A percentile compares a stretch with the other conserved stretches of the same genome.
These are phyloP conservation scores for Plantago major DNA, from an alignment of 257 asterid species.

Conservation along the genomic window DNA sequence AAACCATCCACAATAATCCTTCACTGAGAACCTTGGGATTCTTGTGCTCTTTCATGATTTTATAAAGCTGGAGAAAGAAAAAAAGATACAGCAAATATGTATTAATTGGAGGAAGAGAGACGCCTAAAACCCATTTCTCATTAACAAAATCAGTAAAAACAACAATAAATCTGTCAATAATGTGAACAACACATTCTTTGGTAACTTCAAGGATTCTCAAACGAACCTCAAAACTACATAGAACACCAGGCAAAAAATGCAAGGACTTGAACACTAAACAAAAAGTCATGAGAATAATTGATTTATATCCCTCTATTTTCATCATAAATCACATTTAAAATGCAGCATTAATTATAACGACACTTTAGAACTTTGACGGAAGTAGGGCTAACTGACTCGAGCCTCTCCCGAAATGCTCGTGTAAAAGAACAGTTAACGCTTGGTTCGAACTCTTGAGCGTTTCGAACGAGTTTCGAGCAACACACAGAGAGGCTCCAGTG, in stretches of 20 bases:
- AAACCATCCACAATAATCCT: constrained; percentile 94
- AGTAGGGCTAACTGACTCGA: too few relatives aligned
- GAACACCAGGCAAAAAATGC: background rate
- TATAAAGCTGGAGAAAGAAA: constrained; percentile 56
- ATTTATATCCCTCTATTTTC: background rate
- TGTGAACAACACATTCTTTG: background rate
- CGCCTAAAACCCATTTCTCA: constrained; percentile 1
- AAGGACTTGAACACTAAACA: background rate
- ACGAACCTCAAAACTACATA: background rate
- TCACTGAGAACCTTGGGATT: constrained; percentile 98
- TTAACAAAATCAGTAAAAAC: constrained; percentile 4
- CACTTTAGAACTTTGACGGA: background rate
- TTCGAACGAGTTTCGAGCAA: too few relatives aligned
- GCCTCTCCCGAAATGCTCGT: too few relatives aligned
- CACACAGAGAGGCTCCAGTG: too few relatives aligned
- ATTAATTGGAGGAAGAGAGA: background rate
- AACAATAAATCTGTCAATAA: background rate
- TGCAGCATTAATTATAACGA: background rate
- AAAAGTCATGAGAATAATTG: background rate
- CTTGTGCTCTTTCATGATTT: constrained; percentile 96
- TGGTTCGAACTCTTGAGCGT: too few relatives aligned
- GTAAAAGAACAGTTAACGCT: too few relatives aligned
- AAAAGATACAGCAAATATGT: constrained; percentile 13
- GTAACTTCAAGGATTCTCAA: background rate
- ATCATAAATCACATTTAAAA: background rate